These are phyloP conservation scores for Blastomyces silverae DNA, from an alignment of 2,329 filamentous ascomycete genomes.

Conservation along the genomic window DNA sequence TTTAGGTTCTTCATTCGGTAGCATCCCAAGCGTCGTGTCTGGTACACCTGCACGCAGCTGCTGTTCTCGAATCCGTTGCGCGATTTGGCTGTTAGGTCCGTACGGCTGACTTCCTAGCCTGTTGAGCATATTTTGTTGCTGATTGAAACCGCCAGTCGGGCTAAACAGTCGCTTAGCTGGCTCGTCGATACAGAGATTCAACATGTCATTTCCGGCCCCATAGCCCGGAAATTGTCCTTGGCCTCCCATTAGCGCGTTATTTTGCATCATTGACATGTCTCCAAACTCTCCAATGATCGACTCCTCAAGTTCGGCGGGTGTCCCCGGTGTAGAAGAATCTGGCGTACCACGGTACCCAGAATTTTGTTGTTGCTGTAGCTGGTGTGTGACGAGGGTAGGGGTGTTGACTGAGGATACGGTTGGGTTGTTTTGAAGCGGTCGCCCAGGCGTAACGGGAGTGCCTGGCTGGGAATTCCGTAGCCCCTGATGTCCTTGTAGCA, in stretches of 20 bases:
- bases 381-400: slow-evolving; percentile 76
- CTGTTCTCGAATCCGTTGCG: slow-evolving; percentile 57
- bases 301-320: slow-evolving; percentile 67
- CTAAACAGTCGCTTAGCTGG: slow-evolving; percentile 91
- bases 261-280: slow-evolving; percentile 50
- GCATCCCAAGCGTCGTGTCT: slow-evolving; percentile 39
- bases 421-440: slow-evolving; percentile 75
- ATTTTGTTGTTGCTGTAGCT: slow-evolving; percentile 55
- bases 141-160: slow-evolving; percentile 66
- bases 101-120: slow-evolving; percentile 71
- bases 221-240: slow-evolving; percentile 38
- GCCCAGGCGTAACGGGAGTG: slow-evolving; percentile 67
- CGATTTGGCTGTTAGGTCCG: slow-evolving; percentile 67
- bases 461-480: slow-evolving; percentile 79
- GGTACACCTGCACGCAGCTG: slow-evolving; percentile 54
- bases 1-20: slow-evolving; percentile 81
- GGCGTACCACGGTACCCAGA: slow-evolving; percentile 51
- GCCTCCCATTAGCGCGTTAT: slow-evolving; percentile 39
- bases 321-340: slow-evolving; percentile 62
- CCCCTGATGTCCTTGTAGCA: slow-evolving; percentile 67
- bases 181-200: slow-evolving; percentile 73
- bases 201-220: slow-evolving; percentile 44
- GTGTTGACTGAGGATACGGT: slow-evolving; percentile 97
- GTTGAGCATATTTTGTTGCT: slow-evolving; percentile 64
- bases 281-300: slow-evolving; percentile 59